Base-by-base conservation (phyloP, 164 flowering plant species). In the Piper longum region DNA sequence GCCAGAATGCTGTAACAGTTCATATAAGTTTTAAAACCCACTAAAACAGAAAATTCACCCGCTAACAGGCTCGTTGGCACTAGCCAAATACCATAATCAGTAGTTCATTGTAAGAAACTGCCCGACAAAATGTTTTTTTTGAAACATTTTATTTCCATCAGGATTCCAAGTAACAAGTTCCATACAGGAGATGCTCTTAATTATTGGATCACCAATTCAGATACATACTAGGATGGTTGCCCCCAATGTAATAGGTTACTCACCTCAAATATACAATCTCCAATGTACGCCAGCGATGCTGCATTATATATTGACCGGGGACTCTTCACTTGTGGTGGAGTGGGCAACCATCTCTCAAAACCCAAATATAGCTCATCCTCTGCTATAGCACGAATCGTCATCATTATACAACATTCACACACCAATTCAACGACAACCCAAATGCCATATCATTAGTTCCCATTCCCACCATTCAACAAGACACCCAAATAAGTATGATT, bases 211-310 rank as follows among this genome's bases (percentile, higher is more conserved):
- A 48, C 12, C 9, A 48, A 2, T 14, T 9, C 14, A 44, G 48
- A 44, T 44, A 5, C 11, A 44, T 44, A 48, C 2, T 3, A 48
- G 12, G 14, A 48, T 14, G 1, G 0, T 9, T 9, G 14, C 9
- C 9, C 52, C 7, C 9, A 48, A 14, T 9, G 52, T 13, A 5
- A 48, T 48, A 8, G 7, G 9, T 1, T 9, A 48, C 3, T 43
- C 19, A 86, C 93, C 93, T 89, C 96, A 56, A 75, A 89, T 36
- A 89, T 77, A 69, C 86, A 77, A 68, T 89, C 96, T 40, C 93
- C 96, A 64, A 89, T 73, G 60, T 83, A 89, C 4, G 96, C 96
- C 63, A 89, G 66, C 7, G 91, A 69, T 4, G 90, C 87, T 0
- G 96, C 89, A 75, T 89, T 89, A 64, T 71, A 78, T 7, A 76